Percentiles rank a stretch among this genome's conserved stretches.
phyloP scores from a whole-genome alignment of 495 filamentous ascomycete species.

The Lophiostoma macrostomum region DNA sequence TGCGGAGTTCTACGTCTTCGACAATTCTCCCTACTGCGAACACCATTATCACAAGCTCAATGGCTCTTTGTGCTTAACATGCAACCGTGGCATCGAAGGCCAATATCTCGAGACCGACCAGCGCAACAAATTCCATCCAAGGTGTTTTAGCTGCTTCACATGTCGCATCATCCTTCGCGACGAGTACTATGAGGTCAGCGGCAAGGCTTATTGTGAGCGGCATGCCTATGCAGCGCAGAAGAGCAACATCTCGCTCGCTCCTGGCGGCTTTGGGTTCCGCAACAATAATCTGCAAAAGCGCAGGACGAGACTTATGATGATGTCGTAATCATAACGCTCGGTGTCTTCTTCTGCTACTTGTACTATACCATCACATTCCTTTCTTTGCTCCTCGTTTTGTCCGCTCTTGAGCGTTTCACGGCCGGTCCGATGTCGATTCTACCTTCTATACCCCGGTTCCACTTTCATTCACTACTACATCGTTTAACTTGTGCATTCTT shows the following conservation, averaged over 20 bases:
- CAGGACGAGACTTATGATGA: constrained; percentile 85
- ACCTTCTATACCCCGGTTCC: too few species aligned
- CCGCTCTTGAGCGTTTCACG: neutral
- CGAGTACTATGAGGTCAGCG: constrained; percentile 65
- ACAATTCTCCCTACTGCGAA: constrained; percentile 85
- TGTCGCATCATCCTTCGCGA: constrained; percentile 41
- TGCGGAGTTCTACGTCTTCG: constrained; percentile 86
- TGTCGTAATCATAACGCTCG: constrained; percentile 40
- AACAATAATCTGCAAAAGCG: constrained; percentile 65
- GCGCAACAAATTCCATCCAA: constrained; percentile 76
- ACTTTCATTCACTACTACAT: too few species aligned
- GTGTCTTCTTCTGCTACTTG: neutral
- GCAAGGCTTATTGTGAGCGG: constrained; percentile 73
- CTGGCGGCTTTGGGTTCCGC: constrained; percentile 8
- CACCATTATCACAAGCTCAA: constrained; percentile 93
- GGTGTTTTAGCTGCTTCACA: constrained; percentile 74
- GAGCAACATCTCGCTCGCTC: constrained; percentile 40
- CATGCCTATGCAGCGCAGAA: constrained; percentile 68
- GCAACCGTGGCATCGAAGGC: constrained; percentile 85
- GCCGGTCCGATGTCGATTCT: too few species aligned
- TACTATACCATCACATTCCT: neutral
- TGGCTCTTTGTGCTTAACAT: constrained; percentile 74
- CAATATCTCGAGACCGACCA: constrained; percentile 86
- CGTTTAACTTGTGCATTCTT: neutral
- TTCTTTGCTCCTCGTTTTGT: neutral